A percentile compares a stretch with the other conserved stretches of the same genome.
These are phyloP conservation scores for Neofusicoccum kwambonambiense DNA, from an alignment of 2,329 filamentous ascomycete genomes.

Conservation along the genomic window DNA sequence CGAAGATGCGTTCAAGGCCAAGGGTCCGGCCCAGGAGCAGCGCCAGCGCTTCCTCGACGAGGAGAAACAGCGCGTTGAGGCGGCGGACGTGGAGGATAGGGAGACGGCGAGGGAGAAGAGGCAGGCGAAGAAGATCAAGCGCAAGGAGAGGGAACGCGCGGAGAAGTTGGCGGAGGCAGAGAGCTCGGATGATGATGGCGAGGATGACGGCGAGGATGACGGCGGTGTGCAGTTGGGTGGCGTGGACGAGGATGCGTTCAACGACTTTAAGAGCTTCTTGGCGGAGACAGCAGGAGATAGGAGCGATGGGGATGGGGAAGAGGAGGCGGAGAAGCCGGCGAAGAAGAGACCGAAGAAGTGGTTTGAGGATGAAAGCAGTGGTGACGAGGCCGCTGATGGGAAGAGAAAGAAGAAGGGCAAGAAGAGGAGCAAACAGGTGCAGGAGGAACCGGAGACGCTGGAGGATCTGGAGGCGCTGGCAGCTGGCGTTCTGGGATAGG, in stretches of 20 bases:
- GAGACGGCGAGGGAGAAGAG: slow-evolving; percentile 73
- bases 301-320: slow-evolving; percentile 25
- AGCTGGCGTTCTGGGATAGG: slow-evolving; percentile 60
- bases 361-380: slow-evolving; percentile 65
- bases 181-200: slow-evolving; percentile 29
- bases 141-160: slow-evolving; percentile 64
- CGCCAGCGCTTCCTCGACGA: slow-evolving; percentile 73
- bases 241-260: slow-evolving; percentile 19
- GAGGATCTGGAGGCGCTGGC: slow-evolving; percentile 78
- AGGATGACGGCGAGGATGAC: slow-evolving; percentile 24
- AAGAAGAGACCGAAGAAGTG: slow-evolving; percentile 73
- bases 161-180: slow-evolving; percentile 45
- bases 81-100: slow-evolving; percentile 82
- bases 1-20: slow-evolving; percentile 74
- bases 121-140: slow-evolving; percentile 71
- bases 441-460: slow-evolving; percentile 70
- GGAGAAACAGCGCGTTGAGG: slow-evolving; percentile 68
- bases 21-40: slow-evolving; percentile 74
- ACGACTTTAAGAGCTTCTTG: slow-evolving; percentile 15
- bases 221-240: slow-evolving; percentile 30
- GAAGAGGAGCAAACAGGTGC: slow-evolving; percentile 52
- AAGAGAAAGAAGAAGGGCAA: slow-evolving; percentile 37
- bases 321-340: slow-evolving; percentile 39
- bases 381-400: slow-evolving; percentile 43
- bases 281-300: background rate